These are phyloP conservation scores for Linanthus parryae DNA, from an alignment of 148 eudicot genomes.

Conservation along the genomic window DNA sequence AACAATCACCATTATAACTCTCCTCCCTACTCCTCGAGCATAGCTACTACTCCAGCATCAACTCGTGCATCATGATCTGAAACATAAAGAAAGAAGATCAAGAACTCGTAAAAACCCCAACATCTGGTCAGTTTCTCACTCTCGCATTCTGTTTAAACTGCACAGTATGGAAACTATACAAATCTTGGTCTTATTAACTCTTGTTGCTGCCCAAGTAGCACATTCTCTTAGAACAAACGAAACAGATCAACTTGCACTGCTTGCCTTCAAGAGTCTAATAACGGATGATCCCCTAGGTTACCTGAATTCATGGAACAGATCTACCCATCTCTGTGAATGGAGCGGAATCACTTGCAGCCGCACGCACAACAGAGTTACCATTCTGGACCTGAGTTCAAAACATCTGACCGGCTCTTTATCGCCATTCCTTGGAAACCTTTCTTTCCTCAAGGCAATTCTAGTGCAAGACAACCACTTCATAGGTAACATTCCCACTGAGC, in stretches of 20 bases:
- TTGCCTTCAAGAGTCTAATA: conserved; percentile 8
- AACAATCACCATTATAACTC: too few species aligned
- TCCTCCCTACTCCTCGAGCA: too few species aligned
- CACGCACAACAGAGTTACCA: conserved; percentile 7
- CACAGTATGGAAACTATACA: too few species aligned
- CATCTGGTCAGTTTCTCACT: too few species aligned
- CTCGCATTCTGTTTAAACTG: too few species aligned
- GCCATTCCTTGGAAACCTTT: conserved; percentile 5
- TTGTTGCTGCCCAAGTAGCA: too few species aligned
- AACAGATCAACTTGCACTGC: conserved; percentile 4
- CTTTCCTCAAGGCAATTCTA: not conserved
- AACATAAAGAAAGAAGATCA: too few species aligned
- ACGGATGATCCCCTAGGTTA: not conserved
- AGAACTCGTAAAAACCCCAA: too few species aligned
- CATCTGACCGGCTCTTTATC: not conserved
- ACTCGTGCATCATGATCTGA: too few species aligned
- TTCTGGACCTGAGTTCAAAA: conserved; percentile 1
- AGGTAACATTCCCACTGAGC: conserved; percentile 6
- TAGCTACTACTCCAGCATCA: too few species aligned
- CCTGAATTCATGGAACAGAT: conserved; percentile 8
- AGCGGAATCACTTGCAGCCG: conserved; percentile 9
- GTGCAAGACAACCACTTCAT: not conserved
- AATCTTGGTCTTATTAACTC: too few species aligned
- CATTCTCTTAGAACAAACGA: too few species aligned
- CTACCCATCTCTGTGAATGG: conserved; percentile 3